Percentiles rank a stretch among this genome's conserved stretches.
phyloP scores from a whole-genome alignment of 1,139 yeast genomes.

The Sugiyamaella neomexicana region DNA sequence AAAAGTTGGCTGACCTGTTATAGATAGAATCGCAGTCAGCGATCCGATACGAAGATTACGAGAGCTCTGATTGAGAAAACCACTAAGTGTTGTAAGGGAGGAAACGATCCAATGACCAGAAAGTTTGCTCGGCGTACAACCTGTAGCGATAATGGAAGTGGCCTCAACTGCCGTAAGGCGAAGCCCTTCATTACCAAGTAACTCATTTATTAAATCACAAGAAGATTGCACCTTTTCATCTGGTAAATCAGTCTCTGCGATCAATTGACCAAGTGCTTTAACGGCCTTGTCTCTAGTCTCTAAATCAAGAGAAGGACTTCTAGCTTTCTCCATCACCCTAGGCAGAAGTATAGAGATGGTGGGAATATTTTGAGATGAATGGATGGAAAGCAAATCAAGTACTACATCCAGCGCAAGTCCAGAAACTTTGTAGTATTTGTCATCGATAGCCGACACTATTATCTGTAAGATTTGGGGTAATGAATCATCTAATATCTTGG shows the following conservation, averaged over 20 bases:
- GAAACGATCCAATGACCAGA: slow-evolving; percentile 27
- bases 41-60: slow-evolving; percentile 33
- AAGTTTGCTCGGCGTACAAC: slow-evolving; percentile 11
- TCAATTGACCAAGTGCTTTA: slow-evolving; percentile 35
- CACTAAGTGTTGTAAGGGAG: slow-evolving; percentile 26
- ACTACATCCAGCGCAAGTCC: slow-evolving; percentile 52
- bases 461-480: slow-evolving; percentile 39
- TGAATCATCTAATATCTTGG: slow-evolving; percentile 22
- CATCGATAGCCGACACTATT: slow-evolving; percentile 48
- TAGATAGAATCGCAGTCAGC: slow-evolving; percentile 30
- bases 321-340: slow-evolving; percentile 43
- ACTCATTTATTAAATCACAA: slow-evolving; percentile 29
- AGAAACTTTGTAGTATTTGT: slow-evolving; percentile 53
- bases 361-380: slow-evolving; percentile 14
- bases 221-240: slow-evolving; percentile 21
- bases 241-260: slow-evolving; percentile 1
- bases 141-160: slow-evolving; percentile 28
- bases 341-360: slow-evolving; percentile 23
- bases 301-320: slow-evolving; percentile 48
- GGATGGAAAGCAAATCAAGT: slow-evolving; percentile 40
- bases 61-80: slow-evolving; percentile 32
- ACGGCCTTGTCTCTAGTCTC: slow-evolving; percentile 55
- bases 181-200: slow-evolving; percentile 37
- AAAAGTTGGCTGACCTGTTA: slow-evolving; percentile 16
- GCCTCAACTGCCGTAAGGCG: slow-evolving; percentile 34